Conservation (phyloP, 2,329 filamentous ascomycete genomes). For the Cladosporium velox region DNA sequence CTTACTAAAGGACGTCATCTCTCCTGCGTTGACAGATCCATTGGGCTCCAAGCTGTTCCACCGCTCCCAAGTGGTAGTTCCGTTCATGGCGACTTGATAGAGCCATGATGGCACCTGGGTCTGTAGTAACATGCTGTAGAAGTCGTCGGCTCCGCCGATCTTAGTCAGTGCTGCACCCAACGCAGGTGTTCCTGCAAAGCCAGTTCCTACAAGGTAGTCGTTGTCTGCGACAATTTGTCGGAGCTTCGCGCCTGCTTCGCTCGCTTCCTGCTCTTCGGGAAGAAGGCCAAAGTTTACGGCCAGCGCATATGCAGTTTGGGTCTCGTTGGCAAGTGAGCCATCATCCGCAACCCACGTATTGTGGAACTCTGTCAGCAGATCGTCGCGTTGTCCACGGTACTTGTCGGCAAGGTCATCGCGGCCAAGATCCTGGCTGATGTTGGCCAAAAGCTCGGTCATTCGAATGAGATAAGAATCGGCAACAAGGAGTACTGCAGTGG, state of each 20-base stretch:
- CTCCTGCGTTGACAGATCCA: slow-evolving; percentile 48
- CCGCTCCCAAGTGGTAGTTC: slow-evolving; percentile 55
- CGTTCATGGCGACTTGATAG: slow-evolving; percentile 50
- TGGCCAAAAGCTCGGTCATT: slow-evolving; percentile 36
- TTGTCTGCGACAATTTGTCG: slow-evolving; percentile 28
- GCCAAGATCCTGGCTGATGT: slow-evolving; percentile 34
- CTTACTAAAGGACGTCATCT: slow-evolving; percentile 47
- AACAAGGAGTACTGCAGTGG: slow-evolving; percentile 41
- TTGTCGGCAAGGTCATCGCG: slow-evolving; percentile 27
- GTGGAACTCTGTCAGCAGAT: slow-evolving; percentile 35
- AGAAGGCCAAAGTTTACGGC: slow-evolving; percentile 35
- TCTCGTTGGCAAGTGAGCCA: slow-evolving; percentile 36
- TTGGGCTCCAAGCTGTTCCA: slow-evolving; percentile 53
- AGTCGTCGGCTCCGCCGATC: slow-evolving; percentile 24
- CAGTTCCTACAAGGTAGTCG: slow-evolving; percentile 39
- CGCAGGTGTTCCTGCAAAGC: slow-evolving; percentile 62
- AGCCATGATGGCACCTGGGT: slow-evolving; percentile 51
- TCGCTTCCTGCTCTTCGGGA: slow-evolving; percentile 22
- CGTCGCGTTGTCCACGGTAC: slow-evolving; percentile 25
- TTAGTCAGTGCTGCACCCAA: slow-evolving; percentile 20
- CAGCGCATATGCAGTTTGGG: slow-evolving; percentile 37
- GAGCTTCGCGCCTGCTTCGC: slow-evolving; percentile 29
- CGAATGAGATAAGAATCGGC: slow-evolving; percentile 44
- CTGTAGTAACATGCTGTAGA: slow-evolving; percentile 53
- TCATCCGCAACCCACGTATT: slow-evolving; percentile 33